These are phyloP conservation scores for Nakataea oryzae DNA, from an alignment of 2,329 filamentous ascomycete species.

Conservation along the genomic window DNA sequence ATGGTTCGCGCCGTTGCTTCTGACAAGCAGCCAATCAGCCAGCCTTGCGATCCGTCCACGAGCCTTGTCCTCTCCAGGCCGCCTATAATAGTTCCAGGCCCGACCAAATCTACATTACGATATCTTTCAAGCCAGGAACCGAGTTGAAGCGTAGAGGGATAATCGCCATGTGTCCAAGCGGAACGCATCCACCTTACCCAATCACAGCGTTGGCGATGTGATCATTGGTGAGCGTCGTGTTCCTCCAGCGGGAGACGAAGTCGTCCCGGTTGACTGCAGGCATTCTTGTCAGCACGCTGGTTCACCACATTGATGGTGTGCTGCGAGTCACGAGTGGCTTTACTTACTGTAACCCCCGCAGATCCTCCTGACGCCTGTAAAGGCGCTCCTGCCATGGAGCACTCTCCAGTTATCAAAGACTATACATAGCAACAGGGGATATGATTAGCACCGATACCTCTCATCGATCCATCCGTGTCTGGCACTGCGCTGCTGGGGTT, in stretches of 20 bases:
- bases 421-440: slow-evolving; percentile 18
- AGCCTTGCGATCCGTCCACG: not conserved
- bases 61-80: not conserved
- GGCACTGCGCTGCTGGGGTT: not conserved
- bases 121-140: not conserved
- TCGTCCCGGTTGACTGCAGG: slow-evolving; percentile 65
- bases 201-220: slow-evolving; percentile 26
- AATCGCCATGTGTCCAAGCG: not conserved
- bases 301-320: not conserved
- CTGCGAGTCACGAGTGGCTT: not conserved
- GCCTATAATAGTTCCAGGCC: too few species aligned
- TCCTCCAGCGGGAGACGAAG: slow-evolving; percentile 65
- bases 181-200: slow-evolving; percentile 9
- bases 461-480: not conserved
- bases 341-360: slow-evolving; percentile 82
- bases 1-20: not conserved
- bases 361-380: slow-evolving; percentile 75
- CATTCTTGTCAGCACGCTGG: slow-evolving; percentile 7
- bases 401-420: slow-evolving; percentile 97
- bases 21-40: not conserved
- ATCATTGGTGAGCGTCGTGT: slow-evolving; percentile 51
- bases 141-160: too few species aligned
- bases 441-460: not conserved
- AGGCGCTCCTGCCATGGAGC: slow-evolving; percentile 74
- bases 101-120: not conserved